phyloP scores from a whole-genome alignment of 768 basidiomycete species.

The Lactarius evosmus region DNA sequence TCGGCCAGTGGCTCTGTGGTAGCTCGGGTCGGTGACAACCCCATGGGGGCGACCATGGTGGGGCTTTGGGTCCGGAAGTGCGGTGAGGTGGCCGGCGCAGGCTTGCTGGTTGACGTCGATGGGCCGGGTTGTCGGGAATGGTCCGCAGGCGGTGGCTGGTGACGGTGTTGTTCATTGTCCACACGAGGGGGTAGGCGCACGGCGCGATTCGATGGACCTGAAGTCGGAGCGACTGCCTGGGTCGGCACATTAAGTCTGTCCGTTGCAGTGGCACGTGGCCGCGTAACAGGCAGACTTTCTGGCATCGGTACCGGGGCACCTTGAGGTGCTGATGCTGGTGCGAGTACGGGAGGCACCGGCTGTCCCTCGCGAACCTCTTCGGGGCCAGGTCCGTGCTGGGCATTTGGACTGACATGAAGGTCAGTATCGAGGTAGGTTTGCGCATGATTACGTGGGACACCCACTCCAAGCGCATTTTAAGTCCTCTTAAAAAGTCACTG shows the following conservation, averaged over 20 bases:
- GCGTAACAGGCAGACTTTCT: background rate
- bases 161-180: background rate
- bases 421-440: background rate
- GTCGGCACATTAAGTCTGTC: background rate
- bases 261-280: background rate
- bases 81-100: background rate
- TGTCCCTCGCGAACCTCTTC: slow-evolving; percentile 6
- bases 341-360: slow-evolving; percentile 2
- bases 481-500: slow-evolving; percentile 54
- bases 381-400: slow-evolving; percentile 4
- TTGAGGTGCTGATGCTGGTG: background rate
- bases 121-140: background rate
- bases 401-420: slow-evolving; percentile 17
- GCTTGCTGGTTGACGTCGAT: slow-evolving; percentile 2
- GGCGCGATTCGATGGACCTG: background rate
- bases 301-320: background rate
- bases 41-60: slow-evolving; percentile 2
- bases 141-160: background rate
- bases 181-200: background rate
- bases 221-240: background rate
- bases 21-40: slow-evolving; percentile 18
- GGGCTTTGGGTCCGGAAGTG: slow-evolving; percentile 6
- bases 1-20: slow-evolving; percentile 21
- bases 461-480: slow-evolving; percentile 67
- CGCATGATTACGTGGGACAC: background rate